These are phyloP conservation scores for Rhynchospora pubera DNA, from an alignment of 176 grass and related monocot genomes.

Conservation along the genomic window DNA sequence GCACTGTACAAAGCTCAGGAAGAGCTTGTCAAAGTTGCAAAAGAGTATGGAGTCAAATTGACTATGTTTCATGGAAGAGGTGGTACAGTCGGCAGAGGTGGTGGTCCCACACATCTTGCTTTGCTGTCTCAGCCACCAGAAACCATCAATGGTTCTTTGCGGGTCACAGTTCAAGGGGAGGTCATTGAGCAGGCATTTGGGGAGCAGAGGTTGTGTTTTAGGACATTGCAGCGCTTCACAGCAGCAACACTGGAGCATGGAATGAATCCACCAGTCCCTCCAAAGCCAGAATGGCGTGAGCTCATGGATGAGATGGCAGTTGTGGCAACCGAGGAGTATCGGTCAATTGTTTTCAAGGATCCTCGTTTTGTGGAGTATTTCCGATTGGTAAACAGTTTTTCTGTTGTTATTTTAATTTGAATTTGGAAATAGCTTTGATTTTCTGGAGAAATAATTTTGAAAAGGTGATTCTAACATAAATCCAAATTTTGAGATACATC, in stretches of 20 bases:
- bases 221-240: conserved; percentile 66
- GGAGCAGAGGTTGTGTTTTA: conserved; percentile 77
- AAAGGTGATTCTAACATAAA: too few species aligned
- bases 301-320: conserved; percentile 74
- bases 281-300: conserved; percentile 70
- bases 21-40: conserved; percentile 52
- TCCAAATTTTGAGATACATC: too few species aligned
- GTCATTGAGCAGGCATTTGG: conserved; percentile 81
- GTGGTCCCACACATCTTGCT: conserved; percentile 71
- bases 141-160: conserved; percentile 68
- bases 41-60: conserved; percentile 54
- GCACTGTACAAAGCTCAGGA: conserved; percentile 73
- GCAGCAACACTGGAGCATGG: conserved; percentile 90
- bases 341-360: conserved; percentile 53
- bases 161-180: conserved; percentile 83
- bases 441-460: neutral
- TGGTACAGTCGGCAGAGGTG: conserved; percentile 78
- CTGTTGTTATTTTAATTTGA: neutral
- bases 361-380: conserved; percentile 78
- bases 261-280: conserved; percentile 61
- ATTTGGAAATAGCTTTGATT: neutral
- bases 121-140: conserved; percentile 89
- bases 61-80: conserved; percentile 80
- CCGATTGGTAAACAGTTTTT: conserved; percentile 43
- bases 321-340: conserved; percentile 68